Base-by-base conservation (phyloP, 1,284 basidiomycete species). In the Puccinia horiana region DNA sequence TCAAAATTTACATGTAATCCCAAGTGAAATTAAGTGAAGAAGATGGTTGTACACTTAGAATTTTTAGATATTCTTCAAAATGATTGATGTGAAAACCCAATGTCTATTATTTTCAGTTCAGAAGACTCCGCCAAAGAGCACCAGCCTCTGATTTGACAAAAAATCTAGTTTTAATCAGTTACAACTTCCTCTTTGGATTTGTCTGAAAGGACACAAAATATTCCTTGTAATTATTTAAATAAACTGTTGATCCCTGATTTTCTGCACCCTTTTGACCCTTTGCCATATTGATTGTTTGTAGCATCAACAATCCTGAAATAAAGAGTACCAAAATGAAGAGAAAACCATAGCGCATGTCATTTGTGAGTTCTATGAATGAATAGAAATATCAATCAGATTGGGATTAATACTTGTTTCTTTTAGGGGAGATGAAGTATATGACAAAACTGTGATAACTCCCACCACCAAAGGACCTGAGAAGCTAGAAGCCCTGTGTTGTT, bases 311-410 rank as follows among this genome's bases (percentile, higher is more conserved):
- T 37, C 26, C 58, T 32, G 16, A 2, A 23, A 26, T 20, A 52
- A 77, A 77, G 12, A 67, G 44, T 2, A 52, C 20, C n/a, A 67
- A 49, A 35, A 77, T 77, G 4, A 77, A 77, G 11, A 63, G 5
- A 32, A 77, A 77, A 9, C 76, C 76, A 67, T 67, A 65, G 35
- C 61, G 76, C 61, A 77, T 77, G 14, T 77, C 76, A 52, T 77
- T 40, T 26, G 76, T 77, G 29, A 44, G 16, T 63, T 76, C 74
- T 76, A n/a, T 37, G 9, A 9, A 23, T 11, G 35, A 63, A 63
- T 12, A 65, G 11, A 29, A 16, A 65, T 32, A 37, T 9, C 9
- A 65, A 35, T 1, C 37, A 70, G 14, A 44, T 20, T 44, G 11
- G 35, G 44, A 47, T 47, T 47, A 70, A 42, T 1, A 70, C 5